These are phyloP conservation scores for Jaapia argillacea DNA, from an alignment of 768 basidiomycete genomes.

Conservation along the genomic window DNA sequence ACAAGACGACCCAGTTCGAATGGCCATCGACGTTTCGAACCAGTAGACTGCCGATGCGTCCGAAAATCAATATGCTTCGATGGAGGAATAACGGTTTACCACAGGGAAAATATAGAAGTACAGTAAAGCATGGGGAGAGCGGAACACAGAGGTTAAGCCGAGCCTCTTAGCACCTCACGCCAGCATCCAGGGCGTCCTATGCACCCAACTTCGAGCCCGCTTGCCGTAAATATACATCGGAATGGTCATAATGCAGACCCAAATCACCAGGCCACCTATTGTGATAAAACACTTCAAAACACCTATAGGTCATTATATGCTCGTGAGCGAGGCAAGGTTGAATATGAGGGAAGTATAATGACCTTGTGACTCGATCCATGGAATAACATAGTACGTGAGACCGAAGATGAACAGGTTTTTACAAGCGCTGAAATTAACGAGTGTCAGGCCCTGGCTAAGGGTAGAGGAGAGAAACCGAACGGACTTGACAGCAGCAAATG, in stretches of 20 bases:
- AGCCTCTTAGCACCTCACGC: no score
- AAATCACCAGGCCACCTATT: conserved; percentile 5
- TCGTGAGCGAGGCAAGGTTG: background rate
- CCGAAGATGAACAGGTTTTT: conserved; percentile 10
- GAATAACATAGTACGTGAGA: conserved; percentile 7
- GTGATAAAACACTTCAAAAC: conserved; percentile 4
- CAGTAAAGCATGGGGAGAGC: no score
- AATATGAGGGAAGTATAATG: background rate
- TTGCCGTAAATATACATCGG: conserved; percentile 10
- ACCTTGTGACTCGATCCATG: conserved; percentile 6
- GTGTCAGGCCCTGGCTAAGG: background rate
- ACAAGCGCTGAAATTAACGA: conserved; percentile 1
- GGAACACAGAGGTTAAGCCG: no score
- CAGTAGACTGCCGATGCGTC: no score
- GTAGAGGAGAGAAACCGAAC: background rate
- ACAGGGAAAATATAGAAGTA: no score
- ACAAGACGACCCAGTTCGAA: no score
- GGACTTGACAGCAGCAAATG: conserved; percentile 6
- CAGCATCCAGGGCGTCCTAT: conserved; percentile 2
- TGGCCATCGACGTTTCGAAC: no score
- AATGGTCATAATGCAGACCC: conserved; percentile 3
- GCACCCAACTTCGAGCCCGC: conserved; percentile 5
- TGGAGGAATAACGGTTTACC: no score
- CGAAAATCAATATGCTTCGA: no score
- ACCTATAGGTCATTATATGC: conserved; percentile 1